Evolutionary conservation across 2,329 filamentous ascomycete species (phyloP).

Genomic region (Aureobasidium sp.): DNA sequence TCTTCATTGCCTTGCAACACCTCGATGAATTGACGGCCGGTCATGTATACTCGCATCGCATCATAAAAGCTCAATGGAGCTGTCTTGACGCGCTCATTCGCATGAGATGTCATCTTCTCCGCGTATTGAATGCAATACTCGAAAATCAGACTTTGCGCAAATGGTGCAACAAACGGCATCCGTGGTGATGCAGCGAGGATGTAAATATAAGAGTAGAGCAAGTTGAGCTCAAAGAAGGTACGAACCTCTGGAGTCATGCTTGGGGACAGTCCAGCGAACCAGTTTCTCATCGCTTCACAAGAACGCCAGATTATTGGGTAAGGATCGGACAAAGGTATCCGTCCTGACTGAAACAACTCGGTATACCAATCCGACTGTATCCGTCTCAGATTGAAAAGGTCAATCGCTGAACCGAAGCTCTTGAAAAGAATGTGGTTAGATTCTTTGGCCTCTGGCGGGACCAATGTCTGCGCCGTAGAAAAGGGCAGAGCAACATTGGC

Average conservation of each 20-base stretch:
- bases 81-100: constrained; percentile 51
- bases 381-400: constrained; percentile 76
- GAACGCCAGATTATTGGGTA: constrained; percentile 67
- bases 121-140: constrained; percentile 82
- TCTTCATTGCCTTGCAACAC: constrained; percentile 50
- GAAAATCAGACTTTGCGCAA: constrained; percentile 74
- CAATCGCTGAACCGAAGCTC: constrained; percentile 62
- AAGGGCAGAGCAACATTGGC: constrained; percentile 73
- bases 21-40: constrained; percentile 51
- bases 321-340: constrained; percentile 60
- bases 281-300: constrained; percentile 69
- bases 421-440: constrained; percentile 45
- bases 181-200: constrained; percentile 74
- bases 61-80: constrained; percentile 82
- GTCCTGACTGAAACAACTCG: constrained; percentile 72
- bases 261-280: constrained; percentile 69
- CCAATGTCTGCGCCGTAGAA: constrained; percentile 29
- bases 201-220: constrained; percentile 86
- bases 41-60: constrained; percentile 73
- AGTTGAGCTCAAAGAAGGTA: constrained; percentile 76
- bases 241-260: constrained; percentile 59
- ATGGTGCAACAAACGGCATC: constrained; percentile 65
- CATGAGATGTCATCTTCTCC: constrained; percentile 62
- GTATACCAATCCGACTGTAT: constrained; percentile 88
- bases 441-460: constrained; percentile 18